These are phyloP conservation scores for Nothomitra cinnamomea DNA, from an alignment of 2,329 filamentous ascomycete species.

Conservation along the genomic window DNA sequence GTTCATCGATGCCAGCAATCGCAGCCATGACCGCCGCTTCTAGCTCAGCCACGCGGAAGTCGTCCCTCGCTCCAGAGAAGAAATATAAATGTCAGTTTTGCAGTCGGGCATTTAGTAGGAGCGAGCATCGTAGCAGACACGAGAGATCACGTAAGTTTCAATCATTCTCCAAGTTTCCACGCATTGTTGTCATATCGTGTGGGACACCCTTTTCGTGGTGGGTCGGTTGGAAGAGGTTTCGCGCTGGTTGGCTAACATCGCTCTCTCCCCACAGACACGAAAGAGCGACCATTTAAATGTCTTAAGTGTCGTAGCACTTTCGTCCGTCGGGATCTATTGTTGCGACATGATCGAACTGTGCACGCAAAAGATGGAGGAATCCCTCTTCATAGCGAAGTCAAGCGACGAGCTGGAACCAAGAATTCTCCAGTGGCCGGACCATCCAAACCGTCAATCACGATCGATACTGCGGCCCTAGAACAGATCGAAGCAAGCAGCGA, in stretches of 20 bases:
- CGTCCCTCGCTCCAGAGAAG: conserved; percentile 68
- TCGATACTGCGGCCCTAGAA: conserved; percentile 76
- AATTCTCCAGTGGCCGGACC: conserved; percentile 44
- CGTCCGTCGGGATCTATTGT: conserved; percentile 85
- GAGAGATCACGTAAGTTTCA: conserved; percentile 84
- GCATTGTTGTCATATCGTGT: background rate
- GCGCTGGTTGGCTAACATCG: background rate
- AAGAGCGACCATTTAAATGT: conserved; percentile 97
- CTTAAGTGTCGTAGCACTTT: conserved; percentile 97
- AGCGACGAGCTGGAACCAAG: conserved; percentile 62
- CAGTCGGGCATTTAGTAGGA: conserved; percentile 90
- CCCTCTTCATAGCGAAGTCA: conserved; percentile 84
- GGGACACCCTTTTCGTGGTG: background rate
- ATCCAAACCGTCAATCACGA: conserved; percentile 59
- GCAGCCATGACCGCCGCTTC: conserved; percentile 46
- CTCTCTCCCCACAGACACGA: conserved; percentile 53
- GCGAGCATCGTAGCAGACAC: conserved; percentile 91
- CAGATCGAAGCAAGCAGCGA: conserved; percentile 86
- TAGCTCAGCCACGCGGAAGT: conserved; percentile 58
- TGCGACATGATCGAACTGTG: conserved; percentile 94
- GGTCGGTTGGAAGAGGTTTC: background rate
- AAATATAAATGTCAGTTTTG: conserved; percentile 99
- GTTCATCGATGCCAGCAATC: background rate
- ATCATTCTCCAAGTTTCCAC: conserved; percentile 2
- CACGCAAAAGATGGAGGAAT: conserved; percentile 96